Conservation (phyloP, 768 basidiomycete species). For the Kwoniella mangroviensis region DNA sequence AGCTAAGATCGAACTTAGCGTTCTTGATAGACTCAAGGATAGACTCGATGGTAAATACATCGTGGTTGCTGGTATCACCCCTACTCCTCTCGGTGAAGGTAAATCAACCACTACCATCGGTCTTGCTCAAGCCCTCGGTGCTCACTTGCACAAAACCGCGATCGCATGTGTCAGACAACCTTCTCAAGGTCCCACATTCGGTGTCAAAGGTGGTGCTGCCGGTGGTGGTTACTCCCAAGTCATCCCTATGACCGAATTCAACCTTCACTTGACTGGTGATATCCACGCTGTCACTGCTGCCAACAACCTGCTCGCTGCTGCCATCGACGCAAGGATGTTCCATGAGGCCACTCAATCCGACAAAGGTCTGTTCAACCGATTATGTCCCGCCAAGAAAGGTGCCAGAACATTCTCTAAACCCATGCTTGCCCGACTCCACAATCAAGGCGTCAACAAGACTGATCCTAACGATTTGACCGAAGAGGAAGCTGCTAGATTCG, state of each 20-base stretch:
- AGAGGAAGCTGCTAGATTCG: conserved; percentile 87
- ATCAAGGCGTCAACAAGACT: conserved; percentile 93
- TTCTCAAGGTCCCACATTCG: conserved; percentile 97
- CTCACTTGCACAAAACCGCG: conserved; percentile 86
- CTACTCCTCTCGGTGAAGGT: conserved; percentile 95
- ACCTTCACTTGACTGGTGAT: conserved; percentile 74
- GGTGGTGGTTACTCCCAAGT: conserved; percentile 98
- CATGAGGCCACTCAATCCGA: conserved; percentile 95
- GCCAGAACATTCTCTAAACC: conserved; percentile 92
- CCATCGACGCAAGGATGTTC: conserved; percentile 95
- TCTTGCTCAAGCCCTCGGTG: conserved; percentile 92
- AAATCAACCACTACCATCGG: conserved; percentile 98
- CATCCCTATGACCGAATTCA: conserved; percentile 99
- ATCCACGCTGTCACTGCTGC: conserved; percentile 97
- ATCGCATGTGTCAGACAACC: conserved; percentile 98
- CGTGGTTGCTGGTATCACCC: conserved; percentile 92
- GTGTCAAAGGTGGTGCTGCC: conserved; percentile 98
- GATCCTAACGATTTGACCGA: conserved; percentile 88
- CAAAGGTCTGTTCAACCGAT: conserved; percentile 89
- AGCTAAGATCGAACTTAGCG: conserved; percentile 90
- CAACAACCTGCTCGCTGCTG: conserved; percentile 95
- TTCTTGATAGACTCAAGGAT: conserved; percentile 80
- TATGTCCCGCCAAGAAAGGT: conserved; percentile 91
- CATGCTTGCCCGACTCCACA: conserved; percentile 93
- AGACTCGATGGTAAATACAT: conserved; percentile 95